Evolutionary conservation across 768 basidiomycete species (phyloP).

Genomic region (Lactarius pseudohatsudake): DNA sequence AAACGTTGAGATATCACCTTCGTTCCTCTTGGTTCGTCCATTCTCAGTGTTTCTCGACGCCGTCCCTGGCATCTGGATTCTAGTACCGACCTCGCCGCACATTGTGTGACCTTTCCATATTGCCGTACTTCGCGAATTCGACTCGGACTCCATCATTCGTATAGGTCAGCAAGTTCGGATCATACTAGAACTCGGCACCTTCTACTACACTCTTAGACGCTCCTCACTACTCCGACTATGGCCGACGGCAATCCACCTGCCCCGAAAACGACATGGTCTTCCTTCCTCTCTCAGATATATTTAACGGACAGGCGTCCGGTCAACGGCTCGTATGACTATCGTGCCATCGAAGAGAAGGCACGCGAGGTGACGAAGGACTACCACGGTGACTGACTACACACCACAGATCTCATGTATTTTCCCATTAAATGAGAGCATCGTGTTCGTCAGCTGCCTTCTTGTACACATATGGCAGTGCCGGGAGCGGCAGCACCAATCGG

Average conservation of each 20-base stretch:
- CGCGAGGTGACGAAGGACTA: conserved; percentile 59
- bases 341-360: conserved; percentile 67
- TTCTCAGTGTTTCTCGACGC: too few relatives aligned
- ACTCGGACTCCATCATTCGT: too few relatives aligned
- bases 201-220: background rate
- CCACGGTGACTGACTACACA: conserved; percentile 40
- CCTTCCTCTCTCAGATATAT: conserved; percentile 14
- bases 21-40: too few relatives aligned
- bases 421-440: background rate
- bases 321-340: conserved; percentile 58
- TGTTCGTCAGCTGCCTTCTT: conserved; percentile 57
- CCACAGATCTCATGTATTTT: background rate
- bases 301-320: background rate
- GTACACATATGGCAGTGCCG: conserved; percentile 79
- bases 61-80: too few relatives aligned
- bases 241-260: background rate
- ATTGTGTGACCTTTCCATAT: too few relatives aligned
- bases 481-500: conserved; percentile 61
- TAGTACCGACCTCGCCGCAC: too few relatives aligned
- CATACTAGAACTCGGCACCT: background rate
- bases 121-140: too few relatives aligned
- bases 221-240: background rate
- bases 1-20: too few relatives aligned
- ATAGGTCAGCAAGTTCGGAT: too few relatives aligned
- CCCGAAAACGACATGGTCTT: conserved; percentile 20